Base-by-base conservation (phyloP, 2,329 filamentous ascomycete genomes). In the Dactylellina parvicollis region DNA sequence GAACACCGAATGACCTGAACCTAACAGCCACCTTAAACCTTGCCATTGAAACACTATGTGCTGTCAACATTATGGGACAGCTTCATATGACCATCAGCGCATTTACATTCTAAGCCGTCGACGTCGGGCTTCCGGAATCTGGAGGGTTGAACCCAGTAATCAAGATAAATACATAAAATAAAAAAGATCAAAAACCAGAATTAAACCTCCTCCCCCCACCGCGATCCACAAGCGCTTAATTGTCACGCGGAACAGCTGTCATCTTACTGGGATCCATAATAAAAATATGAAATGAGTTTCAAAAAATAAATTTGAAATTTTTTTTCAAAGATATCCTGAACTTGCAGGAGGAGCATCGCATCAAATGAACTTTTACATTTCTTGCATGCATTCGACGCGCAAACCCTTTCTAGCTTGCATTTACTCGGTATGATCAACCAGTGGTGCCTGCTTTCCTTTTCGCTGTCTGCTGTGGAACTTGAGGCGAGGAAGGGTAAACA, bases 281-380 rank as follows among this genome's bases (percentile, higher is more conserved):
- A 38, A 22, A 55, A 10, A 47, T 46, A 36, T 36, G 42, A 50
- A 44, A 30, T 26, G 40, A 49, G 36, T 36, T 20, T 24, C 30
- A 22, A 22, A 26, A 30, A 38, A 56, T 56, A 36, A 32, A 32
- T 30, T 28, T 57, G 32, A 50, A 50, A 9, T 34, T 36, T 54
- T 42, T 32, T 38, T 52, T 38, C 9, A n/a, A 36, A 34, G 7
- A 32, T 24, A 46, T 16, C 47, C 62, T 34, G 46, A n/a, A n/a
- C n/a, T n/a, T n/a, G n/a, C n/a, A n/a, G n/a, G n/a, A n/a, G 16
- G 62, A 59, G 52, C 69, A 73, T 73, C 69, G 69, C 69, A 73
- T 73, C 69, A 54, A 73, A 73, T 66, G 60, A 61, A 54, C 69
- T 59, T 66, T 38, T 66, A 60, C 60, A 60, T 73, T 66, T 52